Conservation (phyloP, 2,329 filamentous ascomycete species). For the Alternaria metachromatica region DNA sequence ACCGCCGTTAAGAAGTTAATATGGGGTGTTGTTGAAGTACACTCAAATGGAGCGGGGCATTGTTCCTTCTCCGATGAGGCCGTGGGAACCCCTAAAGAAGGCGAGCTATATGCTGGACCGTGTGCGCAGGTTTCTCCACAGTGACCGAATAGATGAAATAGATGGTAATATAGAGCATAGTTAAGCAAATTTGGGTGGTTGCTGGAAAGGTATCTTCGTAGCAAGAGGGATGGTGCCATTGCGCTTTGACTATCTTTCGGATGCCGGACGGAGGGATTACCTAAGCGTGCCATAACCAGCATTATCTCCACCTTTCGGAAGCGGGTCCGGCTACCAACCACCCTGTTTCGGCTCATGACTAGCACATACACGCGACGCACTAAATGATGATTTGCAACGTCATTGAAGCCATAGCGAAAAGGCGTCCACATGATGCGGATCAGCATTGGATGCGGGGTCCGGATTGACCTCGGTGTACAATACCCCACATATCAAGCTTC, state of each 20-base stretch:
- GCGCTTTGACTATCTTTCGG: background rate
- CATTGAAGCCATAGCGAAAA: background rate
- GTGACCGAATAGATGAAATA: background rate
- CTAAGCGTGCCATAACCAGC: background rate
- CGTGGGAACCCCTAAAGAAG: background rate
- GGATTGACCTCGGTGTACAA: background rate
- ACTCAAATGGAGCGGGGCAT: background rate
- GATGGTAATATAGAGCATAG: background rate
- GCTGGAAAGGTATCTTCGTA: background rate
- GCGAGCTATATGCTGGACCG: background rate
- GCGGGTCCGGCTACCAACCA: background rate
- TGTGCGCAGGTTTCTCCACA: background rate
- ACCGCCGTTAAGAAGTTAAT: background rate
- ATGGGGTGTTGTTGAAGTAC: background rate
- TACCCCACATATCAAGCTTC: background rate
- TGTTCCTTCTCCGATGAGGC: background rate
- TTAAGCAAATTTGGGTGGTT: background rate
- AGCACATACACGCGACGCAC: background rate
- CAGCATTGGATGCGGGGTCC: constrained; percentile 3
- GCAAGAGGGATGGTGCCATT: background rate
- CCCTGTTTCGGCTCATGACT: background rate
- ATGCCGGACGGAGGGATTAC: background rate
- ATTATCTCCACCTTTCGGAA: background rate
- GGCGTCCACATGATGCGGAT: background rate
- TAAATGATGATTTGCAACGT: constrained; percentile 1